Percentiles rank a stretch among this genome's conserved stretches.
Evolutionary conservation across 139 green algal species (phyloP).

Genomic region (Mychonastes homosphaera): DNA sequence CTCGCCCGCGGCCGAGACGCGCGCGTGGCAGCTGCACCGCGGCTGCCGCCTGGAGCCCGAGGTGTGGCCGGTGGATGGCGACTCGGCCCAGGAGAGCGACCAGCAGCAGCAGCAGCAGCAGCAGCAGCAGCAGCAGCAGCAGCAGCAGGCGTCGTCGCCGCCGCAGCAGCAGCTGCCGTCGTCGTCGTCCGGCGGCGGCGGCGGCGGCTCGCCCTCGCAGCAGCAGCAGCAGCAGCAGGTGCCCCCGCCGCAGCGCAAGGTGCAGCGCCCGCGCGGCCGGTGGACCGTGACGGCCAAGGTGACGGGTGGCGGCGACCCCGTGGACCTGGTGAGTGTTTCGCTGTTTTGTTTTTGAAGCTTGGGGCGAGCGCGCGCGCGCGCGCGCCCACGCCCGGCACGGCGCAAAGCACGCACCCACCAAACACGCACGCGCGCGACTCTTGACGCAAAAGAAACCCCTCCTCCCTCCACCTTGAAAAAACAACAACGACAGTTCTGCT

Average conservation of each 20-base stretch:
- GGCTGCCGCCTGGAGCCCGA: background rate
- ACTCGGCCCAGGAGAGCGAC: background rate
- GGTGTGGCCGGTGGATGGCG: too few species aligned
- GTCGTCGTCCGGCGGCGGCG: background rate
- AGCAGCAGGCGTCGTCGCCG: background rate
- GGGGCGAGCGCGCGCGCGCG: too few species aligned
- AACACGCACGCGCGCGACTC: too few species aligned
- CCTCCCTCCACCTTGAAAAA: too few species aligned
- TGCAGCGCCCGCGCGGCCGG: constrained; percentile 2
- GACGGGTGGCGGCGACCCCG: too few species aligned
- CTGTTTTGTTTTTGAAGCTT: too few species aligned
- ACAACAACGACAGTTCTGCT: constrained; percentile 44
- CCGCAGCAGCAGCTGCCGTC: background rate
- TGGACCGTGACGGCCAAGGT: constrained; percentile 18
- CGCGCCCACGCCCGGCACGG: too few species aligned
- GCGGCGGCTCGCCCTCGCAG: background rate
- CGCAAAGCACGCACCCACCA: too few species aligned
- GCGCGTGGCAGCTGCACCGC: background rate
- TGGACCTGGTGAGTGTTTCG: too few species aligned
- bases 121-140: constrained; percentile 6
- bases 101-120: background rate
- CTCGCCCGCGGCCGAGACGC: background rate
- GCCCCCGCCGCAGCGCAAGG: background rate
- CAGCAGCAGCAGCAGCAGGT: constrained; percentile 10
- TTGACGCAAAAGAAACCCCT: too few species aligned